These are phyloP conservation scores for Trichoderma sp. DNA, from an alignment of 2,329 filamentous ascomycete genomes.

Conservation along the genomic window DNA sequence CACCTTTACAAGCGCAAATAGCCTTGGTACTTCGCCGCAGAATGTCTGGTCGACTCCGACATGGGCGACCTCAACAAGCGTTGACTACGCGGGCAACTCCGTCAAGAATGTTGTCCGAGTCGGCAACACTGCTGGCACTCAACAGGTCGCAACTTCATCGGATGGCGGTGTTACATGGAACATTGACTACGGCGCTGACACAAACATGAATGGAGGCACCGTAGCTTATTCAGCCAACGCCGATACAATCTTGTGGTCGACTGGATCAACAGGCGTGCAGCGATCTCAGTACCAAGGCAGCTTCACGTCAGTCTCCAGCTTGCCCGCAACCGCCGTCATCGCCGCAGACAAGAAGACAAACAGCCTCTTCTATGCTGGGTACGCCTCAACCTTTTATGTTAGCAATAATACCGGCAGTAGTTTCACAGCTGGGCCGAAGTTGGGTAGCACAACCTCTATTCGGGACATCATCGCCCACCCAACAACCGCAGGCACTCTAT, in stretches of 20 bases:
- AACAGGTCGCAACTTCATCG: constrained; percentile 12
- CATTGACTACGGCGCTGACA: constrained; percentile 17
- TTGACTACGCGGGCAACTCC: constrained; percentile 15
- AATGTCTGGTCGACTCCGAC: constrained; percentile 15
- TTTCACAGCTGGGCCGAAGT: constrained; percentile 1
- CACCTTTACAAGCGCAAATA: neutral
- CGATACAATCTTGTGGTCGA: constrained; percentile 19
- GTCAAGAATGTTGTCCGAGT: constrained; percentile 17
- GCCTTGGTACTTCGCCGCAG: constrained; percentile 10
- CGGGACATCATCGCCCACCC: constrained; percentile 12
- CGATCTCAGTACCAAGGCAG: constrained; percentile 14
- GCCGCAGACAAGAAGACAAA: constrained; percentile 17
- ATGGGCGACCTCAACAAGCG: constrained; percentile 9
- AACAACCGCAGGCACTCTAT: constrained; percentile 2
- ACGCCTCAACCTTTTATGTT: constrained; percentile 5
- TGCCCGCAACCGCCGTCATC: constrained; percentile 10
- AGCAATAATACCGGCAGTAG: constrained; percentile 13
- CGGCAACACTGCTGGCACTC: constrained; percentile 18
- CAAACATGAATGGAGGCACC: constrained; percentile 11
- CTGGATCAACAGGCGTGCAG: constrained; percentile 9
- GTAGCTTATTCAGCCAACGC: constrained; percentile 15
- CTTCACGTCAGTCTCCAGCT: constrained; percentile 10
- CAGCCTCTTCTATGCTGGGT: constrained; percentile 11
- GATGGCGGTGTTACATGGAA: constrained; percentile 17
- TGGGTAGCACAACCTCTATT: constrained; percentile 6